A percentile compares a stretch with the other conserved stretches of the same genome.
Conservation (phyloP, 208 protist genomes). For the Acanthamoeba triangularis region DNA sequence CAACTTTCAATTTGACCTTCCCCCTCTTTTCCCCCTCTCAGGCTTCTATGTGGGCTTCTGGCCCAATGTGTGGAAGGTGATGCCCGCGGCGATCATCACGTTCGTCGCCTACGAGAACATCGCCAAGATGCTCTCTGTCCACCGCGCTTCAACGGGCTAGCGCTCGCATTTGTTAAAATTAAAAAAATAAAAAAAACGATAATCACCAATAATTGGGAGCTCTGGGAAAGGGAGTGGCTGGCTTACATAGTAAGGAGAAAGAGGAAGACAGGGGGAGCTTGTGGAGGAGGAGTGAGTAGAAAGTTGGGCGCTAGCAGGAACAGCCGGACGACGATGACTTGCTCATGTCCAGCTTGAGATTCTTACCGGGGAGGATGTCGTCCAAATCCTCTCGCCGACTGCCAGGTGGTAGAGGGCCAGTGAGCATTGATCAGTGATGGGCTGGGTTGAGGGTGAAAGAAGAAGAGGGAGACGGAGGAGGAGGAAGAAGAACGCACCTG, state of each 20-base stretch:
- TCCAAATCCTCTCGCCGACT: not conserved
- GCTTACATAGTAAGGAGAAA: not conserved
- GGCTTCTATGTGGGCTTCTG: constrained; percentile 81
- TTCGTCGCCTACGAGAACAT: constrained; percentile 83
- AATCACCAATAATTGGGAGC: too few species aligned
- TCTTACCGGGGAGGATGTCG: not conserved
- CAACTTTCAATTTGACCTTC: too few species aligned
- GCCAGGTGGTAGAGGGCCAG: not conserved
- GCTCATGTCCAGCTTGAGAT: not conserved
- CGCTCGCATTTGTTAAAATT: too few species aligned
- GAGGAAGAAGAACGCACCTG: not conserved
- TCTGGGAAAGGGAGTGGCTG: too few species aligned
- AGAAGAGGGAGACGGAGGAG: not conserved
- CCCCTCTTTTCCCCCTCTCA: too few species aligned
- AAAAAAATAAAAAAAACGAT: too few species aligned
- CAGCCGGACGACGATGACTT: not conserved
- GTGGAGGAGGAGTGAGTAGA: not conserved
- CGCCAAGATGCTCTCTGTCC: constrained; percentile 58
- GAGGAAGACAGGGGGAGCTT: too few species aligned
- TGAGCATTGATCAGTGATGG: not conserved
- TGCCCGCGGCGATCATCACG: constrained; percentile 78
- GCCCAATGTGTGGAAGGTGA: constrained; percentile 75
- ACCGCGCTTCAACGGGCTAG: not conserved
- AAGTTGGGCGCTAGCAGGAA: not conserved
- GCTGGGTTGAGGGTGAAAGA: not conserved